Evolutionary conservation across 2,329 filamentous ascomycete genomes (phyloP).

Genomic region (Beauveria sp.): DNA sequence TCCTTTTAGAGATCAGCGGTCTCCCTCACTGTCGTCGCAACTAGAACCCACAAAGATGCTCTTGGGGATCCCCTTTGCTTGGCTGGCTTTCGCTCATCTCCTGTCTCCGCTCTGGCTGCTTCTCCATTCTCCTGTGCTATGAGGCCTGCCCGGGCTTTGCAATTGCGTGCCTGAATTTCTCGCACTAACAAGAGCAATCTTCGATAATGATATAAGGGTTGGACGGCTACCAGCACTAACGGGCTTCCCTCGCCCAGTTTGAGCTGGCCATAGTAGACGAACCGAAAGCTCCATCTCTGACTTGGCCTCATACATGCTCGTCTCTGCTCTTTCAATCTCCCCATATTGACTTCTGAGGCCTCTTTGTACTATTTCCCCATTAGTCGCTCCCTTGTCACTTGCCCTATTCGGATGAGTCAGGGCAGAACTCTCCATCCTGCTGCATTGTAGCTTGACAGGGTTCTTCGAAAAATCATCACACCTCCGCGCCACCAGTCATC

Average conservation of each 20-base stretch:
- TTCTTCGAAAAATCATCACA: neutral
- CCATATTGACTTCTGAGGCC: neutral
- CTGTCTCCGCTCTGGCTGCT: neutral
- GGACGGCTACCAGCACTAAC: neutral
- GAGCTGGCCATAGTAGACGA: neutral
- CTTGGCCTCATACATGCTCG: neutral
- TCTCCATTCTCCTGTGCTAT: neutral
- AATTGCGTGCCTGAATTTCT: neutral
- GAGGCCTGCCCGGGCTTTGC: neutral
- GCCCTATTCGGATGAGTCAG: neutral
- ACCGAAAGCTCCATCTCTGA: neutral
- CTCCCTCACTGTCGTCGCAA: neutral
- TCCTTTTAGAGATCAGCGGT: neutral
- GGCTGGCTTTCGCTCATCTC: neutral
- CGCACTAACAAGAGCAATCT: neutral
- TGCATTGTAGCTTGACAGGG: conserved; percentile 6
- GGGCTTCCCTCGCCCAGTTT: neutral
- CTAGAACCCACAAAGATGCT: neutral
- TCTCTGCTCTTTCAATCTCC: neutral
- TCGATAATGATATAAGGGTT: neutral
- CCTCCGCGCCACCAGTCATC: neutral
- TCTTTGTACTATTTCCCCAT: neutral
- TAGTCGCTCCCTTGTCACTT: neutral
- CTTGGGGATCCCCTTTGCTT: neutral
- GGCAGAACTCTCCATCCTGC: neutral